phyloP scores from a whole-genome alignment of 1,139 yeast genomes.

The Magnusiomyces tetraspermus region DNA sequence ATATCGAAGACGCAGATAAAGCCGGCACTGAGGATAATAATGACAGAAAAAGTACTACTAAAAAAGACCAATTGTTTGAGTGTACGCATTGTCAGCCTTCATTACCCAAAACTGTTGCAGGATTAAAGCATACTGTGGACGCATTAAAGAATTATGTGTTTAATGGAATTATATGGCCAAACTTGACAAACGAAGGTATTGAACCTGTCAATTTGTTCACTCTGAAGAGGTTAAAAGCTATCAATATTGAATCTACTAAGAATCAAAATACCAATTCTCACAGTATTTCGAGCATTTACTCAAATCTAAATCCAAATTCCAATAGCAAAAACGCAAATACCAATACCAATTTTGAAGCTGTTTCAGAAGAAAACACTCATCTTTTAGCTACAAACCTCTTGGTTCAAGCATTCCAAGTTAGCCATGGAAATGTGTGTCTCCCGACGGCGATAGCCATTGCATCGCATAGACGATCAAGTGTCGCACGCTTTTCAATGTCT shows the following conservation, averaged over 20 bases:
- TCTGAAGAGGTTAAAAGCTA: conserved; percentile 18
- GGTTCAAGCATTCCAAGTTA: conserved; percentile 10
- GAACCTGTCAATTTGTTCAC: conserved; percentile 25
- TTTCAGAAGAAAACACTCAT: too few relatives aligned
- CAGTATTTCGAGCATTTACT: background rate
- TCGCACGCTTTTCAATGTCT: conserved; percentile 1
- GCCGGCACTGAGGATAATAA: background rate
- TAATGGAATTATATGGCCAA: conserved; percentile 78
- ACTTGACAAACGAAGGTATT: conserved; percentile 39
- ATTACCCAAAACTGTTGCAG: conserved; percentile 41
- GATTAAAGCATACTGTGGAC: conserved; percentile 43
- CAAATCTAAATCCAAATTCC: background rate
- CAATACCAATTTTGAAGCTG: too few relatives aligned
- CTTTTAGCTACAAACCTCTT: conserved; percentile 12
- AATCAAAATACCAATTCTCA: background rate
- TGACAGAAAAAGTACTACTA: background rate
- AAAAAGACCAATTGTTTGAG: background rate
- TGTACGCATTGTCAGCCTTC: background rate
- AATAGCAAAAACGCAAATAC: background rate
- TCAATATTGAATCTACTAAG: background rate
- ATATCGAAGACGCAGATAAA: too few relatives aligned
- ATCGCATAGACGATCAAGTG: conserved; percentile 8
- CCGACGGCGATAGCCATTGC: conserved; percentile 5
- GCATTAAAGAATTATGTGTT: conserved; percentile 51
- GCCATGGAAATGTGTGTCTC: conserved; percentile 14